A percentile compares a stretch with the other conserved stretches of the same genome.
These are phyloP conservation scores for Multifurca ochricompacta DNA, from an alignment of 768 basidiomycete species.

Conservation along the genomic window DNA sequence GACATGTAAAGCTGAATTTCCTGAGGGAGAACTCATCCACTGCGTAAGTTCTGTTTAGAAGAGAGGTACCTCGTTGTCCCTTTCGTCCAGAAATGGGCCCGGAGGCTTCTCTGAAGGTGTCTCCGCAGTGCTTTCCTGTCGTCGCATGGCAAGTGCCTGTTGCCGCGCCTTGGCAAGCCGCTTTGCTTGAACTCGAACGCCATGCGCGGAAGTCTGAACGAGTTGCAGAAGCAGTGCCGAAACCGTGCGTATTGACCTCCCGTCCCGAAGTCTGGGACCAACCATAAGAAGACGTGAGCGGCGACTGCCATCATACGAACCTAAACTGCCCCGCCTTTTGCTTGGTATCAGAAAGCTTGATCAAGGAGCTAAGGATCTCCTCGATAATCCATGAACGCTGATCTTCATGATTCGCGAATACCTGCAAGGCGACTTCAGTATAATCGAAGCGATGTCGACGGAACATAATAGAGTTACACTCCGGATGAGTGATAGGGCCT, in stretches of 20 bases:
- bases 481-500: slow-evolving; percentile 76
- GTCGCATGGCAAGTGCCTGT: slow-evolving; percentile 49
- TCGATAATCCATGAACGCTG: slow-evolving; percentile 98
- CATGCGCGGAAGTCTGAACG: slow-evolving; percentile 91
- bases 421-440: slow-evolving; percentile 39
- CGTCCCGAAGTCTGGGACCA: slow-evolving; percentile 69
- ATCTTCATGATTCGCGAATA: slow-evolving; percentile 84
- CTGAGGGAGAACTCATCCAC: slow-evolving; percentile 22
- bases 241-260: slow-evolving; percentile 85
- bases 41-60: background rate
- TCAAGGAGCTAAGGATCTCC: slow-evolving; percentile 85
- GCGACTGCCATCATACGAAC: slow-evolving; percentile 35
- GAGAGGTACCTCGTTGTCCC: slow-evolving; percentile 49
- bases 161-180: slow-evolving; percentile 55
- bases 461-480: slow-evolving; percentile 45
- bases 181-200: slow-evolving; percentile 65
- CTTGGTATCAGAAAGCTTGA: slow-evolving; percentile 83
- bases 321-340: slow-evolving; percentile 86
- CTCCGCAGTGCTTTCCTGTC: slow-evolving; percentile 56
- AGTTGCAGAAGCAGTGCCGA: slow-evolving; percentile 91
- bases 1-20: slow-evolving; percentile 65
- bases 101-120: slow-evolving; percentile 27
- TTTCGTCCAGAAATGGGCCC: slow-evolving; percentile 57
- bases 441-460: background rate
- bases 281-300: slow-evolving; percentile 1